Percentiles rank a stretch among this genome's conserved stretches.
These are phyloP conservation scores for Naganishia sp. DNA, from an alignment of 1,284 basidiomycete species.

Conservation along the genomic window DNA sequence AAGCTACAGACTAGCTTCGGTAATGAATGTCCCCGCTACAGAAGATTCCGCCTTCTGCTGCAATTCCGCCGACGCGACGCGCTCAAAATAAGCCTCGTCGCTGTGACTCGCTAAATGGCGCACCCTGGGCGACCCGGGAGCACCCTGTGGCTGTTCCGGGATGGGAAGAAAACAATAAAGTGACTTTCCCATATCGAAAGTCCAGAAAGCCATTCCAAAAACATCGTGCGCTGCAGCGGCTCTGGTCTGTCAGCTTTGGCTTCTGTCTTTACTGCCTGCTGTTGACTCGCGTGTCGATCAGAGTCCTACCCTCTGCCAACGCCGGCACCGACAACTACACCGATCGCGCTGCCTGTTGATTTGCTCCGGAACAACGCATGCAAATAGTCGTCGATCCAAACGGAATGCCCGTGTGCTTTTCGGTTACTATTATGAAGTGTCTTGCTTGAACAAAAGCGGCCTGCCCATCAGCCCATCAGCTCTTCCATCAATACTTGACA, in stretches of 20 bases:
- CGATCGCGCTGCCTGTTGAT: neutral
- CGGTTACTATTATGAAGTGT: slow-evolving; percentile 15
- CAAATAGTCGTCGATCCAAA: neutral
- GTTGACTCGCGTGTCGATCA: too few relatives aligned
- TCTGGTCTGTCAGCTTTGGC: too few relatives aligned
- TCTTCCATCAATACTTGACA: too few relatives aligned
- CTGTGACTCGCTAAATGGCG: neutral
- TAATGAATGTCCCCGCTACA: too few relatives aligned
- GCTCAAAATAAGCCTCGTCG: neutral
- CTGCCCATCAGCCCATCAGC: too few relatives aligned
- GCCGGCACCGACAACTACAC: too few relatives aligned
- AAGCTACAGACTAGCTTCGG: too few relatives aligned
- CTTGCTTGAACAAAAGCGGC: slow-evolving; percentile 1
- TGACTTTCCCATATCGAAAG: slow-evolving; percentile 14
- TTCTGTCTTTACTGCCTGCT: too few relatives aligned
- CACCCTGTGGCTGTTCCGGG: slow-evolving; percentile 9
- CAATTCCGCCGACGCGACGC: neutral
- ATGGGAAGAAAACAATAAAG: slow-evolving; percentile 24
- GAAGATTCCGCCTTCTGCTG: neutral
- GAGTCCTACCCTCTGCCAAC: too few relatives aligned
- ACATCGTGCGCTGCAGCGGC: too few relatives aligned
- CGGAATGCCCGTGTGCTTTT: slow-evolving; percentile 13
- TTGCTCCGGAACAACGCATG: slow-evolving; percentile 10
- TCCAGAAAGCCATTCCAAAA: too few relatives aligned
- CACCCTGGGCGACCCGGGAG: neutral